Conservation (phyloP, 176 grass and related monocot species). For the Alloteropsis semialata region DNA sequence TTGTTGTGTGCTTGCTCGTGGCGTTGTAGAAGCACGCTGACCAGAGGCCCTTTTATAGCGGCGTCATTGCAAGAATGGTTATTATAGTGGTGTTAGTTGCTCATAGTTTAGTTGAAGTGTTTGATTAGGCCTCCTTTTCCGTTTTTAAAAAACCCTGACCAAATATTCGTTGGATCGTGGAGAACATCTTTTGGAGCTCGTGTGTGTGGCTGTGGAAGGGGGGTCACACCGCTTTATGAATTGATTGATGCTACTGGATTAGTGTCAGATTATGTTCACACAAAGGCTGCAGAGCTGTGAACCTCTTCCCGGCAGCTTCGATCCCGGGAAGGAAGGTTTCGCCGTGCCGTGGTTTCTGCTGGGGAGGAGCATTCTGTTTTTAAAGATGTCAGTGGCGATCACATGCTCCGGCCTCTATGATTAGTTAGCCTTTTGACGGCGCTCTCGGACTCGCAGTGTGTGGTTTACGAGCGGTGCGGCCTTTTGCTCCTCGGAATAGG, state of each 20-base stretch:
- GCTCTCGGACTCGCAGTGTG: neutral
- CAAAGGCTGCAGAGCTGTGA: constrained; percentile 25
- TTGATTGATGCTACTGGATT: constrained; percentile 13
- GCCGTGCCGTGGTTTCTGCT: constrained; percentile 32
- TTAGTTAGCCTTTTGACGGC: neutral
- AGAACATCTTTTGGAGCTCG: neutral
- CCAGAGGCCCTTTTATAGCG: constrained; percentile 19
- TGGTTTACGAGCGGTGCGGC: neutral
- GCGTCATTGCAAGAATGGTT: neutral
- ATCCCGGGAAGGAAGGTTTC: neutral
- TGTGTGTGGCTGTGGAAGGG: neutral
- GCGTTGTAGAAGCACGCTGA: neutral
- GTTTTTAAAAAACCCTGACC: constrained; percentile 19
- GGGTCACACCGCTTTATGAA: neutral
- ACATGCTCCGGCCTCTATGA: constrained; percentile 6
- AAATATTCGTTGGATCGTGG: constrained; percentile 26
- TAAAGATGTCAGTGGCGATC: neutral
- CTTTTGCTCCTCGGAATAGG: neutral
- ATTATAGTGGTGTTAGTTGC: constrained; percentile 7
- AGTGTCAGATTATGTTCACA: constrained; percentile 16
- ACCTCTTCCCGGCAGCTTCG: constrained; percentile 4
- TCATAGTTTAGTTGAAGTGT: constrained; percentile 11
- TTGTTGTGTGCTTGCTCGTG: neutral
- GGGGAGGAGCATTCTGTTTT: neutral
- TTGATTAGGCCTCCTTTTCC: constrained; percentile 12